phyloP scores from a whole-genome alignment of 1,284 basidiomycete genomes.

The Schizophyllum commune region DNA sequence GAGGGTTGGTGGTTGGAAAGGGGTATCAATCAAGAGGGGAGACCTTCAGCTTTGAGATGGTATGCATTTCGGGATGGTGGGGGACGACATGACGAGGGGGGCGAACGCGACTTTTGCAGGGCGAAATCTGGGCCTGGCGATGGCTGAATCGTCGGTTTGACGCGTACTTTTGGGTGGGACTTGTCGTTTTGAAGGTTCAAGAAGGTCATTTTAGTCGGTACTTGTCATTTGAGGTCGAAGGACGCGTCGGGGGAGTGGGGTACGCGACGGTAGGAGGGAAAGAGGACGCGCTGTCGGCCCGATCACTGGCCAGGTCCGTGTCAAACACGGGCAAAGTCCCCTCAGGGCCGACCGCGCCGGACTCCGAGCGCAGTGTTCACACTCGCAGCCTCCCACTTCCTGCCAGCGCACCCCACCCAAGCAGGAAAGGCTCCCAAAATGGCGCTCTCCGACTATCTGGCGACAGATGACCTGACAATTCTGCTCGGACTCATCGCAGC shows the following conservation, averaged over 20 bases:
- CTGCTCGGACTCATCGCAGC: slow-evolving; percentile 64
- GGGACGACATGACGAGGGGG: background rate
- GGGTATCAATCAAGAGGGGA: background rate
- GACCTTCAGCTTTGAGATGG: background rate
- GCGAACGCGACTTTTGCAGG: background rate
- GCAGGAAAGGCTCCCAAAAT: slow-evolving; percentile 11
- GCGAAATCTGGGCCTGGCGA: background rate
- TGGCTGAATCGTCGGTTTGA: background rate
- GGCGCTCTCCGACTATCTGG: slow-evolving; percentile 44
- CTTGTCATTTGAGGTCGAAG: background rate
- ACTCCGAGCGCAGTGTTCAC: background rate
- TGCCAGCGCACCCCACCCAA: background rate
- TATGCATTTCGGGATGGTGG: background rate
- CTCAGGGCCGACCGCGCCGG: background rate
- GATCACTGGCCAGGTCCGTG: background rate
- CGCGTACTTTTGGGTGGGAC: background rate
- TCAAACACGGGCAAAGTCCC: background rate
- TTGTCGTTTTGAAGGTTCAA: background rate
- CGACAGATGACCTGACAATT: slow-evolving; percentile 70
- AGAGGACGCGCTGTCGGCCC: background rate
- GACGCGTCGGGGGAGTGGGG: background rate
- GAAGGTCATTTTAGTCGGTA: background rate
- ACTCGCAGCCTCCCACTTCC: background rate
- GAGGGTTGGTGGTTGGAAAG: background rate
- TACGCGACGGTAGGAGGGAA: background rate